Evolutionary conservation across 2,329 filamentous ascomycete species (phyloP).

Genomic region (Talaromyces sp.): DNA sequence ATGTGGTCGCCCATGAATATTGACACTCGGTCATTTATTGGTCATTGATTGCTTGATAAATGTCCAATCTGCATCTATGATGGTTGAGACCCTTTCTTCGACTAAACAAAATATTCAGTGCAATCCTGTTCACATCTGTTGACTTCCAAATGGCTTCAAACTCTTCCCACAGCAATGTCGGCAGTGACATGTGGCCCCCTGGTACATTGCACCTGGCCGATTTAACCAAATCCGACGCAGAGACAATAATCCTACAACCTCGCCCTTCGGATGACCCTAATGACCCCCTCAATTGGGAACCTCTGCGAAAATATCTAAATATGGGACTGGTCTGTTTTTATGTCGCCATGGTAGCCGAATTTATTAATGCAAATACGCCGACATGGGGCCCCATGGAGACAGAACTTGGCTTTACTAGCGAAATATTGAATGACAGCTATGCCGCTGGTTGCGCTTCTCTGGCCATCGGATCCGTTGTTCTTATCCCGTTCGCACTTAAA

Average conservation of each 20-base stretch:
- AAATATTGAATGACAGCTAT: constrained; percentile 48
- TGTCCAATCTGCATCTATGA: too few species aligned
- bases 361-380: constrained; percentile 40
- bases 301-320: constrained; percentile 31
- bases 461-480: constrained; percentile 45
- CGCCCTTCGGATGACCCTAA: constrained; percentile 22
- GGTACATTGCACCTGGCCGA: too few species aligned
- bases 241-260: background rate
- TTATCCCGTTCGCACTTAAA: constrained; percentile 52
- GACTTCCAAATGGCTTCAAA: too few species aligned
- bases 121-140: too few species aligned
- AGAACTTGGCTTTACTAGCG: constrained; percentile 48
- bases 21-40: too few species aligned
- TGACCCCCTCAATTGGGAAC: constrained; percentile 24
- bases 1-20: too few species aligned
- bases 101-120: too few species aligned
- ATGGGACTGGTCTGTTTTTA: constrained; percentile 31
- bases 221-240: background rate
- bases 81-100: too few species aligned
- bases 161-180: too few species aligned
- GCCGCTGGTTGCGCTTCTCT: constrained; percentile 49
- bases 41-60: too few species aligned
- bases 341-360: constrained; percentile 30
- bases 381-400: constrained; percentile 48
- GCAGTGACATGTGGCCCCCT: too few species aligned